Evolutionary conservation across 2,329 filamentous ascomycete species (phyloP).

Genomic region (Fusarium brevicatenulatum): DNA sequence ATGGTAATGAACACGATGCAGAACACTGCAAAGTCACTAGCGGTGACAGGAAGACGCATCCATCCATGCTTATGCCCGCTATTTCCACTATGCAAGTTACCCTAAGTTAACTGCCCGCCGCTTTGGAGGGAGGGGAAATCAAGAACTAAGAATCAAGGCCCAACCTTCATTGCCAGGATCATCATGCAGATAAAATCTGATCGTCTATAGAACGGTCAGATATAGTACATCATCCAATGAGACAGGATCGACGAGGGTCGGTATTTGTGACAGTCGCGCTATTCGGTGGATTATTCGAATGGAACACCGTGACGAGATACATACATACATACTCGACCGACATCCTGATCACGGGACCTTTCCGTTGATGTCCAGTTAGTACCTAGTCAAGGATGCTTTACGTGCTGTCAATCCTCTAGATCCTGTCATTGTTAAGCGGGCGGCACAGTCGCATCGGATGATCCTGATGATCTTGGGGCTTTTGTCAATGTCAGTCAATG

Average conservation of each 20-base stretch:
- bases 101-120: not conserved
- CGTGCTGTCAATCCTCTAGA: not conserved
- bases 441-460: not conserved
- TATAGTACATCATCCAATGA: not conserved
- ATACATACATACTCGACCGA: not conserved
- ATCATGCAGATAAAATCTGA: not conserved
- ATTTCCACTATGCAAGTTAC: not conserved
- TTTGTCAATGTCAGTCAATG: not conserved
- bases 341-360: conserved; percentile 2
- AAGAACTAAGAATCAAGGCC: not conserved
- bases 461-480: not conserved
- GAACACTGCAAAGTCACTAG: not conserved
- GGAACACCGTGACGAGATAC: not conserved
- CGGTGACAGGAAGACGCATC: not conserved
- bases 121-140: not conserved
- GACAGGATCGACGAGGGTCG: not conserved
- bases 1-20: not conserved
- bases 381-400: not conserved
- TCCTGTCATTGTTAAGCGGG: not conserved
- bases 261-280: not conserved
- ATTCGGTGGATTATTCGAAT: not conserved
- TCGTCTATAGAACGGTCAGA: not conserved
- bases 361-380: not conserved
- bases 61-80: not conserved
- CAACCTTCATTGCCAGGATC: not conserved